Conservation (phyloP, 2,329 filamentous ascomycete genomes). For the Elsinoe ampelina region DNA sequence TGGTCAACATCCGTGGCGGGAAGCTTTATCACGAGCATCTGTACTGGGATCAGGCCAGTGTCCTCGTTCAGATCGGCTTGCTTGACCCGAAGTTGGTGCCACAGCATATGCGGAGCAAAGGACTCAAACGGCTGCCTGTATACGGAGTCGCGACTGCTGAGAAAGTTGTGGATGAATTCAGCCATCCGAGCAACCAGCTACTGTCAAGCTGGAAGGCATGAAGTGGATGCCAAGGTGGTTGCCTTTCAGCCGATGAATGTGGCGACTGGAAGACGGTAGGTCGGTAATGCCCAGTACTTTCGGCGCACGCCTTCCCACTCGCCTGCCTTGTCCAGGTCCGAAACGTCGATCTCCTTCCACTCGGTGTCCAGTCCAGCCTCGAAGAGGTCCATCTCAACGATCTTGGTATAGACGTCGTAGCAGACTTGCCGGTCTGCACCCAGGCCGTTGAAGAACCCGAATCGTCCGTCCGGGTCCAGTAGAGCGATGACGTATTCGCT, state of each 20-base stretch:
- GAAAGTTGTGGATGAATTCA: constrained; percentile 33
- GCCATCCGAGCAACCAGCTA: constrained; percentile 33
- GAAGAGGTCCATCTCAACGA: constrained; percentile 80
- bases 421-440: constrained; percentile 87
- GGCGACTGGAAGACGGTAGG: constrained; percentile 65
- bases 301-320: constrained; percentile 85
- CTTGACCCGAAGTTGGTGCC: constrained; percentile 47
- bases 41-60: constrained; percentile 53
- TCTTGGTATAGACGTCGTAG: constrained; percentile 88
- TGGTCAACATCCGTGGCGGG: constrained; percentile 45
- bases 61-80: constrained; percentile 47
- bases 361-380: constrained; percentile 85
- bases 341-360: constrained; percentile 70
- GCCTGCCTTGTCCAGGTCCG: constrained; percentile 58
- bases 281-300: constrained; percentile 80
- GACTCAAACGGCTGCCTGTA: constrained; percentile 34
- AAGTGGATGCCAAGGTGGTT: constrained; percentile 1
- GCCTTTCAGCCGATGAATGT: constrained; percentile 56
- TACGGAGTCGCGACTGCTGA: constrained; percentile 33
- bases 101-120: constrained; percentile 18
- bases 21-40: constrained; percentile 48
- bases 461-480: constrained; percentile 51
- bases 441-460: constrained; percentile 63
- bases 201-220: constrained; percentile 27
- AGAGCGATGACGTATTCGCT: constrained; percentile 75